Conservation (phyloP, 306 rosid genomes). For the Glycine soja region DNA sequence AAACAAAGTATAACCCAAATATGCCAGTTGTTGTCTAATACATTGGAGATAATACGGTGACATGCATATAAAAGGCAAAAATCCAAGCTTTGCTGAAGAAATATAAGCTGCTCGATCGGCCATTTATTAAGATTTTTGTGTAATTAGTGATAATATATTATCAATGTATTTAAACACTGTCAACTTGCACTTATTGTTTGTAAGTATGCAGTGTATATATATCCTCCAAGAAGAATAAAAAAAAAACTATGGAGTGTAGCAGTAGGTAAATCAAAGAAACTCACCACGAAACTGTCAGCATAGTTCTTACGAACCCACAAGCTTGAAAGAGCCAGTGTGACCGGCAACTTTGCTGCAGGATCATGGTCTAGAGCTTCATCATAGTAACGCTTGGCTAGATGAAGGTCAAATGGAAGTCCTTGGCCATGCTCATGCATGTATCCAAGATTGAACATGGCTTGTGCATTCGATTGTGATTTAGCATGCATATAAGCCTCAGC, state of each 20-base stretch:
- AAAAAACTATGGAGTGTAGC: neutral
- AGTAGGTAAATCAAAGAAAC: slow-evolving; percentile 48
- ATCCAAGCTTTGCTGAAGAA: neutral
- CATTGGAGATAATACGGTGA: neutral
- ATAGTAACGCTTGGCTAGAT: slow-evolving; percentile 94
- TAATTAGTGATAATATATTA: neutral
- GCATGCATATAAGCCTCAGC: slow-evolving; percentile 99
- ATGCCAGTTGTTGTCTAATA: neutral
- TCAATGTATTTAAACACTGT: neutral
- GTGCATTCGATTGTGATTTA: slow-evolving; percentile 85
- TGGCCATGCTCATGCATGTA: slow-evolving; percentile 97
- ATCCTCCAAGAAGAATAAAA: neutral
- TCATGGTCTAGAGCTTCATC: slow-evolving; percentile 89
- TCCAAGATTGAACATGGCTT: slow-evolving; percentile 99
- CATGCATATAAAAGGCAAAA: neutral
- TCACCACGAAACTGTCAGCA: slow-evolving; percentile 79
- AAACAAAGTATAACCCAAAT: neutral
- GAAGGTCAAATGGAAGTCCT: slow-evolving; percentile 92
- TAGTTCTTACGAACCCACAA: slow-evolving; percentile 88
- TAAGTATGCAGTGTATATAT: slow-evolving; percentile 36
- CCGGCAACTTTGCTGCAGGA: slow-evolving; percentile 84
- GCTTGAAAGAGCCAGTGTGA: slow-evolving; percentile 82
- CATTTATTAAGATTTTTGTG: neutral
- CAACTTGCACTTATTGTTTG: neutral
- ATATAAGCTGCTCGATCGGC: neutral